These are phyloP conservation scores for Gynandropsis gynandra DNA, from an alignment of 345 rosid species.

Conservation along the genomic window DNA sequence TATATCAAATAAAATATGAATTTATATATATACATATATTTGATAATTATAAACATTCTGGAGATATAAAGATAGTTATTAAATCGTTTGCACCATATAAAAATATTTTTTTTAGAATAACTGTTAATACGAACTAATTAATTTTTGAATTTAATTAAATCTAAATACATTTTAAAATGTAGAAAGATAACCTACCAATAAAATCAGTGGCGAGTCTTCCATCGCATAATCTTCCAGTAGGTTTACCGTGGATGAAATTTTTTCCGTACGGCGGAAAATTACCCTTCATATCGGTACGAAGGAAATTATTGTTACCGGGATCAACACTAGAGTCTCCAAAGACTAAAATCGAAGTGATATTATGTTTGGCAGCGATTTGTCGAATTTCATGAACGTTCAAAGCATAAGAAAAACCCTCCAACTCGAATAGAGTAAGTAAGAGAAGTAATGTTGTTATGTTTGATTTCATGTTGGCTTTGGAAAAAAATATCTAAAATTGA, in stretches of 20 bases:
- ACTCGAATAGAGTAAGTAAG: conserved; percentile 16
- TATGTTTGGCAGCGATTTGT: conserved; percentile 40
- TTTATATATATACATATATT: no score
- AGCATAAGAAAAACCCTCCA: conserved; percentile 23
- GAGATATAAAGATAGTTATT: no score
- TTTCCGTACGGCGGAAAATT: conserved; percentile 67
- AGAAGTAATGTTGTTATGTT: conserved; percentile 11
- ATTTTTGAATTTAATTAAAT: no score
- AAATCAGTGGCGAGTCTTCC: conserved; percentile 74
- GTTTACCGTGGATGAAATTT: conserved; percentile 46
- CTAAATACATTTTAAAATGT: no score
- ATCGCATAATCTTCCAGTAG: conserved; percentile 59
- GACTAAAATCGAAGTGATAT: conserved; percentile 53
- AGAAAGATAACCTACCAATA: conserved; percentile 49
- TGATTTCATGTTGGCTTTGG: not conserved
- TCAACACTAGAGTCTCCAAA: conserved; percentile 92
- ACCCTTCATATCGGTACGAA: conserved; percentile 40
- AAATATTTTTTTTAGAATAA: no score
- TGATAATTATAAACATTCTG: no score
- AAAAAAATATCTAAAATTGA: not conserved
- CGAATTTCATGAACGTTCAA: conserved; percentile 26
- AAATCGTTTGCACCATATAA: no score
- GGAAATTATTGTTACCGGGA: conserved; percentile 65
- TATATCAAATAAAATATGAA: no score
- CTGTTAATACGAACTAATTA: no score